These are phyloP conservation scores for Suillus luteus DNA, from an alignment of 768 basidiomycete genomes.

Conservation along the genomic window DNA sequence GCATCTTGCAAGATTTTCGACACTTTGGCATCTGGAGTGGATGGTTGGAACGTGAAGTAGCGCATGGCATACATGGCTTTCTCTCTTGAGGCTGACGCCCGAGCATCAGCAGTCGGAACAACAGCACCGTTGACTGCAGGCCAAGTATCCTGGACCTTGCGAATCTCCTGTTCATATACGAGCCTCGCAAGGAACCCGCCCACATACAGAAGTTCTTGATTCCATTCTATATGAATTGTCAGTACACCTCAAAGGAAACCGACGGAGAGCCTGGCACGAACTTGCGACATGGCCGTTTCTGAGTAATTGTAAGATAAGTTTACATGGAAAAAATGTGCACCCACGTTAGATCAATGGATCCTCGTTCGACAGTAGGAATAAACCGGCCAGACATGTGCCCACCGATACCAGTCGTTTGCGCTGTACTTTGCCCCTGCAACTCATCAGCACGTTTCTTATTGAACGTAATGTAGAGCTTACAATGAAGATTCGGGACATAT, in stretches of 20 bases:
- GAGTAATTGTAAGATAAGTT: constrained; percentile 5
- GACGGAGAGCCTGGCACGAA: constrained; percentile 34
- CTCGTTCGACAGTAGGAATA: constrained; percentile 94
- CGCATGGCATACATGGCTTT: constrained; percentile 69
- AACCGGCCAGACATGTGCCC: constrained; percentile 75
- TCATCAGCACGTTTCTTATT: not conserved
- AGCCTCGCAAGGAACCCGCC: constrained; percentile 81
- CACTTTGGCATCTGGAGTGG: constrained; percentile 81
- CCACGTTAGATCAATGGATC: constrained; percentile 86
- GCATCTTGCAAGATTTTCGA: constrained; percentile 65
- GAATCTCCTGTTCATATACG: constrained; percentile 83
- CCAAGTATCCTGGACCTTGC: constrained; percentile 44
- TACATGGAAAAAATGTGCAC: constrained; percentile 23
- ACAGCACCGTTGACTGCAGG: not conserved
- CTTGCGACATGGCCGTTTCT: constrained; percentile 86
- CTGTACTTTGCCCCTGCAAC: constrained; percentile 78
- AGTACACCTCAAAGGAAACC: not conserved
- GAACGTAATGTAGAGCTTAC: constrained; percentile 35
- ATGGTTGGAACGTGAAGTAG: constrained; percentile 86
- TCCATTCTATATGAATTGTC: constrained; percentile 63
- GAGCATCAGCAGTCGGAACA: not conserved
- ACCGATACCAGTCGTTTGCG: constrained; percentile 81
- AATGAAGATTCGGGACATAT: constrained; percentile 74
- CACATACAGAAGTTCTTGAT: constrained; percentile 80
- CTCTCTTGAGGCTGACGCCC: constrained; percentile 1